Conservation (phyloP, 2,329 filamentous ascomycete genomes). For the Penicillium sp. region DNA sequence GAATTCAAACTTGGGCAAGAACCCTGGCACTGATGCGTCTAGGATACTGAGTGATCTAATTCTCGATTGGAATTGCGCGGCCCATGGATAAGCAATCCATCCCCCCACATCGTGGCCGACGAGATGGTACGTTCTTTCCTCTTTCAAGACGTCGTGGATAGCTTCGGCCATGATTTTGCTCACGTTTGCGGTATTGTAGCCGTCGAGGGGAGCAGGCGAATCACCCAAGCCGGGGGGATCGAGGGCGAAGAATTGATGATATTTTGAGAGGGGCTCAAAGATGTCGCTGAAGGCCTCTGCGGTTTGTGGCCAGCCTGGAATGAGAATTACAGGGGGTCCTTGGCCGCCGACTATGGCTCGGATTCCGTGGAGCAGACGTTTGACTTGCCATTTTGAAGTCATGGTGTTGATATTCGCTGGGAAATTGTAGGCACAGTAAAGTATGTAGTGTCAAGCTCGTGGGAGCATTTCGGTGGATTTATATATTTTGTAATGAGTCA, state of each 20-base stretch:
- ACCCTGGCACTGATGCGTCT: conserved; percentile 26
- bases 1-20: conserved; percentile 25
- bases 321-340: conserved; percentile 32
- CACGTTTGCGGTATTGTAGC: conserved; percentile 33
- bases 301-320: conserved; percentile 30
- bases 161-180: conserved; percentile 33
- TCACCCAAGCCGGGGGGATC: conserved; percentile 33
- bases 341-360: conserved; percentile 33
- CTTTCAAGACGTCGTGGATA: background rate
- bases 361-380: conserved; percentile 32
- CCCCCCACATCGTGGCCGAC: conserved; percentile 38
- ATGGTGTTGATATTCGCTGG: no score
- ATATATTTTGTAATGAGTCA: background rate
- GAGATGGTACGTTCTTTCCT: conserved; percentile 31
- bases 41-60: conserved; percentile 32
- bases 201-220: conserved; percentile 25
- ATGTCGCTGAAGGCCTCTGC: conserved; percentile 34
- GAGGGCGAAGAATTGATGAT: conserved; percentile 29
- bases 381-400: conserved; percentile 28
- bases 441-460: no score
- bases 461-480: background rate
- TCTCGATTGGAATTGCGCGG: conserved; percentile 29
- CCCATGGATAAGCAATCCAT: conserved; percentile 37
- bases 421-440: background rate
- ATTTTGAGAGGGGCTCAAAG: conserved; percentile 31